Conservation (phyloP, 306 rosid genomes). For the Gleditsia sinensis region DNA sequence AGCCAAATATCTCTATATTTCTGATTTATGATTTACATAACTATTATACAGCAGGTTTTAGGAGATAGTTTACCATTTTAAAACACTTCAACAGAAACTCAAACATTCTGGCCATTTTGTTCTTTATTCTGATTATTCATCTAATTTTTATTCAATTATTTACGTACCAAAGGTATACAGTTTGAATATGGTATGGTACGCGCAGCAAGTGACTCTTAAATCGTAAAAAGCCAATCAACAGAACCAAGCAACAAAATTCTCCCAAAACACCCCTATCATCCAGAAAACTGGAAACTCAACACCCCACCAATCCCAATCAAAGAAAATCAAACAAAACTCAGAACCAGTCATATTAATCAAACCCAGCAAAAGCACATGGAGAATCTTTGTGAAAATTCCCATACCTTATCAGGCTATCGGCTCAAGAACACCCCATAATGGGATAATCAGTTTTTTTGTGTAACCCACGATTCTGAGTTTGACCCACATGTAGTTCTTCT, state of each 20-base stretch:
- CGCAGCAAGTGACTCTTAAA: not conserved
- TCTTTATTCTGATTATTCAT: not conserved
- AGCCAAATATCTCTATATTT: not conserved
- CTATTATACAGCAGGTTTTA: not conserved
- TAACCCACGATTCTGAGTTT: not conserved
- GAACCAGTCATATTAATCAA: not conserved
- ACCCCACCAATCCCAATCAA: conserved; percentile 18
- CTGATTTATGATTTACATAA: not conserved
- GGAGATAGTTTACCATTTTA: not conserved
- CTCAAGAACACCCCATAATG: not conserved
- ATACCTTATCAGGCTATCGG: conserved; percentile 3
- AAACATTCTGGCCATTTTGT: not conserved
- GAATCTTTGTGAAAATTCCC: not conserved
- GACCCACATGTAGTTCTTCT: not conserved
- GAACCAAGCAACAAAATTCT: not conserved
- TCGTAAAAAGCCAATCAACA: not conserved
- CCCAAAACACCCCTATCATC: conserved; percentile 1
- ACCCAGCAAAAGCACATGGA: not conserved
- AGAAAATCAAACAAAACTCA: not conserved
- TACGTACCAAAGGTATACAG: not conserved
- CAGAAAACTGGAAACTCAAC: not conserved
- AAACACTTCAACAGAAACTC: not conserved
- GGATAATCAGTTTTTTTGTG: not conserved
- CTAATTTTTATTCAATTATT: not conserved
- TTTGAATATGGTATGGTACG: not conserved